phyloP scores from a whole-genome alignment of 2,329 filamentous ascomycete species.

The Zasmidium citrigriseum region DNA sequence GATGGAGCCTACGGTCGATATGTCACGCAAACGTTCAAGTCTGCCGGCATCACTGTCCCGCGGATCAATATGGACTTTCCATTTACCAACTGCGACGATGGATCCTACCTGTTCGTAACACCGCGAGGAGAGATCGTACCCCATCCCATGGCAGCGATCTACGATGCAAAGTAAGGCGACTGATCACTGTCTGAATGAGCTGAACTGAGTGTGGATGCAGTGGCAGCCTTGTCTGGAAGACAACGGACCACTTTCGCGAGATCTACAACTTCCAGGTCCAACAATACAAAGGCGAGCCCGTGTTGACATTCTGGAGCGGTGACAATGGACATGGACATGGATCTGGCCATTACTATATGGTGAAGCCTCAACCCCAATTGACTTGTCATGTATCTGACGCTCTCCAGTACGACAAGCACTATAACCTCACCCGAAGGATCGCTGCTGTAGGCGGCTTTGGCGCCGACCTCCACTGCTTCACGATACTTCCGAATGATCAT shows the following conservation, averaged over 20 bases:
- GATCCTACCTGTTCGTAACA: slow-evolving; percentile 29
- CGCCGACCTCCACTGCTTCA: slow-evolving; percentile 46
- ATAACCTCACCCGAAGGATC: slow-evolving; percentile 40
- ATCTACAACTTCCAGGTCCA: slow-evolving; percentile 51
- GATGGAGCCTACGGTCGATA: slow-evolving; percentile 37
- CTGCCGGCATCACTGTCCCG: slow-evolving; percentile 36
- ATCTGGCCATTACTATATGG: slow-evolving; percentile 51
- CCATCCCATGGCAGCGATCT: slow-evolving; percentile 15
- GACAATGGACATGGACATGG: slow-evolving; percentile 50
- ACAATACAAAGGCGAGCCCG: slow-evolving; percentile 44
- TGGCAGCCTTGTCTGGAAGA: slow-evolving; percentile 27
- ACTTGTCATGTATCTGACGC: not conserved
- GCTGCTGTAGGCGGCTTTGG: slow-evolving; percentile 37
- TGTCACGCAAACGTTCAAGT: slow-evolving; percentile 36
- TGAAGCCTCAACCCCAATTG: slow-evolving; percentile 21
- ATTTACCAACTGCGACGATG: slow-evolving; percentile 32
- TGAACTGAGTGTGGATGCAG: slow-evolving; percentile 2
- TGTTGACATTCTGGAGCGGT: slow-evolving; percentile 53
- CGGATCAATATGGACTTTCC: slow-evolving; percentile 26
- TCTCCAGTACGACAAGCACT: slow-evolving; percentile 24
- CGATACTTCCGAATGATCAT: slow-evolving; percentile 41
- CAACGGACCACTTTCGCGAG: slow-evolving; percentile 27
- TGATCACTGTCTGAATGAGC: not conserved
- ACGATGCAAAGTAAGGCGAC: slow-evolving; percentile 12
- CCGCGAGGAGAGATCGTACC: slow-evolving; percentile 25